Evolutionary conservation across 2,329 filamentous ascomycete species (phyloP).

Genomic region (Blumeriella jaapii): DNA sequence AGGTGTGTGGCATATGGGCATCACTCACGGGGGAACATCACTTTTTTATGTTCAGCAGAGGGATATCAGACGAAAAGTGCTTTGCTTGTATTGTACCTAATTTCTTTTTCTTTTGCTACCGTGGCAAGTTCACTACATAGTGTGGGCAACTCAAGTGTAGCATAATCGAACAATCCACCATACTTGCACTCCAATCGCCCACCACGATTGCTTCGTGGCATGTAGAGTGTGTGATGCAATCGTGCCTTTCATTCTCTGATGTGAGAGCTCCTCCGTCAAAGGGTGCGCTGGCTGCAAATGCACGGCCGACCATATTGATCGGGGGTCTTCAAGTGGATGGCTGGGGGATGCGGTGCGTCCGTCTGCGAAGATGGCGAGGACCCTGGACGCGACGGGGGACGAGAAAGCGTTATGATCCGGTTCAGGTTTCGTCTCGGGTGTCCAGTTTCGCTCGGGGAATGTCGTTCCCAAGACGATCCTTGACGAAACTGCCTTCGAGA

Average conservation of each 20-base stretch:
- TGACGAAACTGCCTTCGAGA: background rate
- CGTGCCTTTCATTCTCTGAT: too few species aligned
- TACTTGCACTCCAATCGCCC: too few species aligned
- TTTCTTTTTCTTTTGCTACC: constrained; percentile 19
- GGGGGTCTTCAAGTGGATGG: too few species aligned
- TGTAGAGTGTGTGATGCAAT: too few species aligned
- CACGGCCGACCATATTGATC: too few species aligned
- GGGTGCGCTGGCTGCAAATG: too few species aligned
- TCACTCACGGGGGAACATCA: constrained; percentile 21
- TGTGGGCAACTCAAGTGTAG: constrained; percentile 21
- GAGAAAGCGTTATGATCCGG: too few species aligned
- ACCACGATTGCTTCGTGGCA: too few species aligned
- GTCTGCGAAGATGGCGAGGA: too few species aligned
- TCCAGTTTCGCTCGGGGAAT: constrained; percentile 17
- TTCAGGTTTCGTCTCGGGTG: constrained; percentile 25
- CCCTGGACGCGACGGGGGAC: too few species aligned
- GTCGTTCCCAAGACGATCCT: constrained; percentile 9
- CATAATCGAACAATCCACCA: constrained; percentile 18
- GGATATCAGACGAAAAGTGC: constrained; percentile 22
- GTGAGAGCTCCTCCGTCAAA: too few species aligned
- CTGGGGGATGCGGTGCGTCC: too few species aligned
- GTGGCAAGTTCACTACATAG: constrained; percentile 17
- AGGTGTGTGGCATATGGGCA: constrained; percentile 21
- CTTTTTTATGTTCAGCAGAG: constrained; percentile 21
- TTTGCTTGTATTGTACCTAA: constrained; percentile 23